Conservation (phyloP, 2,329 filamentous ascomycete species). For the Thermothelomyces thermophilus region DNA sequence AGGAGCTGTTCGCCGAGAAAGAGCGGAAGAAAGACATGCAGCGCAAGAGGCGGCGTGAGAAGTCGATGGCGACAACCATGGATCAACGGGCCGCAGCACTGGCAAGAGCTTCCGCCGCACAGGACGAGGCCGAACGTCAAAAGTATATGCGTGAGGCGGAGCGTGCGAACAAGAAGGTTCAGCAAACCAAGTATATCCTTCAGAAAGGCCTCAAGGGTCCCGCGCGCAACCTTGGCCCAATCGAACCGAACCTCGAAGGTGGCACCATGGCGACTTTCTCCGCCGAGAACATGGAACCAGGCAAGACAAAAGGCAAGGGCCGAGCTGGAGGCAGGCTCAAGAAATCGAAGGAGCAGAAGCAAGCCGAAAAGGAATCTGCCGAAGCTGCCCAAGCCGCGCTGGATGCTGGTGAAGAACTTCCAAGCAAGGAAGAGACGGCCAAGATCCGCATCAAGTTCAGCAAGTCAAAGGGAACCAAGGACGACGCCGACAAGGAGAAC, state of each 20-base stretch:
- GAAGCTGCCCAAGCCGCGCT: conserved; percentile 81
- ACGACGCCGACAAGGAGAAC: conserved; percentile 39
- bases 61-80: conserved; percentile 88
- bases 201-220: conserved; percentile 80
- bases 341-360: conserved; percentile 84
- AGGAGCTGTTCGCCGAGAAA: conserved; percentile 89
- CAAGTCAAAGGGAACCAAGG: conserved; percentile 43
- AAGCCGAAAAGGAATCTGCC: conserved; percentile 73
- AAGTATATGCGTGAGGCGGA: conserved; percentile 81
- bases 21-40: conserved; percentile 99
- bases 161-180: conserved; percentile 85
- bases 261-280: conserved; percentile 82
- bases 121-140: conserved; percentile 74
- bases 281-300: conserved; percentile 51
- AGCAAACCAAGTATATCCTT: conserved; percentile 79
- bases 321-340: conserved; percentile 65
- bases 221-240: conserved; percentile 57
- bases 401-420: conserved; percentile 69
- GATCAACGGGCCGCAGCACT: conserved; percentile 83
- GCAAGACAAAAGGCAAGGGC: conserved; percentile 44
- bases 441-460: conserved; percentile 59
- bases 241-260: conserved; percentile 76
- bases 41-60: conserved; percentile 88
- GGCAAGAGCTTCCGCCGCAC: conserved; percentile 67
- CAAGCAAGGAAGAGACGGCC: conserved; percentile 49